These are phyloP conservation scores for Nymphaea thermarum DNA, from an alignment of 164 flowering plant species.

Conservation along the genomic window DNA sequence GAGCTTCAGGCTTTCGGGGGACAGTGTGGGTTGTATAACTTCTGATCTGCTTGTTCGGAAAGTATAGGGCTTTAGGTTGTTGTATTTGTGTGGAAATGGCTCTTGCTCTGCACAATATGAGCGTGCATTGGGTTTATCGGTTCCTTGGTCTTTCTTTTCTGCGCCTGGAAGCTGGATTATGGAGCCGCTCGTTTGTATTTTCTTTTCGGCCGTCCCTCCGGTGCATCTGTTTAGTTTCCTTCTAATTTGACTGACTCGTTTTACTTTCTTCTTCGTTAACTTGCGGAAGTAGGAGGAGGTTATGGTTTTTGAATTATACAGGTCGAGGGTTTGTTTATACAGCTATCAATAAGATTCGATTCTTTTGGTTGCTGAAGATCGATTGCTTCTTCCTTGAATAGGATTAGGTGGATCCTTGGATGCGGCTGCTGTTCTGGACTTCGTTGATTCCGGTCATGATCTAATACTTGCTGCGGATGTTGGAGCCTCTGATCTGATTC, in stretches of 20 bases:
- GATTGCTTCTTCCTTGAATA: constrained; percentile 6
- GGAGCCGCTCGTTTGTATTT: neutral
- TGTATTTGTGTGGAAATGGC: neutral
- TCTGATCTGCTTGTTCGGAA: neutral
- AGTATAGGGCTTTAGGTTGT: neutral
- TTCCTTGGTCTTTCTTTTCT: too few species aligned
- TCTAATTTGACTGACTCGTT: too few species aligned
- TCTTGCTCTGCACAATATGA: neutral
- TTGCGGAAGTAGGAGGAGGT: neutral
- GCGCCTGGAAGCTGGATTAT: too few species aligned
- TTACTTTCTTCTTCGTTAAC: too few species aligned
- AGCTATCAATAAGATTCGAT: too few species aligned
- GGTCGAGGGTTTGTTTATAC: neutral
- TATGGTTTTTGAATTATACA: neutral
- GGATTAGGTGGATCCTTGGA: constrained; percentile 85
- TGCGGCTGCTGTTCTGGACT: constrained; percentile 51
- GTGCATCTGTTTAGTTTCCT: neutral
- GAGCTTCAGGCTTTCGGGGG: too few species aligned
- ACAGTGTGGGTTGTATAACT: neutral
- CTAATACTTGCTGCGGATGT: constrained; percentile 68
- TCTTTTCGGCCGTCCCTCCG: neutral
- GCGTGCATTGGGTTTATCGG: too few species aligned
- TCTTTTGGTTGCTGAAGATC: neutral
- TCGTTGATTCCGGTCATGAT: constrained; percentile 85
- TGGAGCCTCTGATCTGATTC: constrained; percentile 73